Base-by-base conservation (phyloP, 768 basidiomycete species). In the Mycena galericulata region DNA sequence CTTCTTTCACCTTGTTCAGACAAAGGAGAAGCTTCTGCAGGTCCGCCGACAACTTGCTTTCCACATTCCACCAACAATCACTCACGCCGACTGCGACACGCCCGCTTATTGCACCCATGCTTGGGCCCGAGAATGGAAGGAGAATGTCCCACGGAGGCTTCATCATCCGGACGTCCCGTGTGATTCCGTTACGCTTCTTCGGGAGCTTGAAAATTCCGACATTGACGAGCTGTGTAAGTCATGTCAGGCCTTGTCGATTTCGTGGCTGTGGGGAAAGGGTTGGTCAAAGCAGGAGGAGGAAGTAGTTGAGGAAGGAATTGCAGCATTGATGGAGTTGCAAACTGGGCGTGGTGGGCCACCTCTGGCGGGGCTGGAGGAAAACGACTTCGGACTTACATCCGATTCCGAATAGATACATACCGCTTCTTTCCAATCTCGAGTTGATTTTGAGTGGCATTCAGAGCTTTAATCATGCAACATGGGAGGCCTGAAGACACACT, bases 141-240 rank as follows among this genome's bases (percentile, higher is more conserved):
- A 41, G 49, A 62, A 43, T 62, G 47, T 62, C 24, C 60, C 60
- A 8, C 11, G 38, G 40, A 40, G 34, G 6, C 34, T 62, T 24
- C 60, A 62, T 18, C 60, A 62, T 20, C 49, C 60, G 15, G 57
- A 59, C 1, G 57, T 17, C 5, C 36, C 46, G 9, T 24, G 7
- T 29, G 22, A 26, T 27, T 46, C 7, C 29, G 56, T 24, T 7
- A 18, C 3, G 8, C 24, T 58, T n/a, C 56, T 58, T 2, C 9
- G 2, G 4, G 41, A 20, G 12, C 24, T 45, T 22, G 9, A n/a
- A 30, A 14, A 3, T 12, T 10, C 56, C 18, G 26, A 29, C 4
- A 58, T 58, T 18, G 41, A 58, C 43, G 17, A 30, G 4, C 43
- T 58, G 6, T 58, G 41, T 41, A 43, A 22, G 43, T 15, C n/a